phyloP scores from a whole-genome alignment of 1,139 yeast species.

The Geotrichum candidum region DNA sequence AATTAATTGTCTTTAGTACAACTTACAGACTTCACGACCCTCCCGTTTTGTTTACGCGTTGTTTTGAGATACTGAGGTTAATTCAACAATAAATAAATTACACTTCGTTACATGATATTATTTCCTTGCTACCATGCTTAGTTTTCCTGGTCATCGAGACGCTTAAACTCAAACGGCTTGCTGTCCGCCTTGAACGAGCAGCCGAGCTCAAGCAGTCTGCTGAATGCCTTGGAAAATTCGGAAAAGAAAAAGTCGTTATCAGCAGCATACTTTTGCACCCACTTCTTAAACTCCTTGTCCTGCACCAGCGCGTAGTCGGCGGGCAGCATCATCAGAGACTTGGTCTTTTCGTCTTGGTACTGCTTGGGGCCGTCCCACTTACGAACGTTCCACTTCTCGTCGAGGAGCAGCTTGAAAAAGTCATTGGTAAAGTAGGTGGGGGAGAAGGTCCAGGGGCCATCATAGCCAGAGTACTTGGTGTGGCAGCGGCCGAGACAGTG shows the following conservation, averaged over 20 bases:
- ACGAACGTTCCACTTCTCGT: constrained; percentile 66
- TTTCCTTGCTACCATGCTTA: too few species aligned
- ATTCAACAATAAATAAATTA: not conserved
- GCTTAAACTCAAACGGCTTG: constrained; percentile 49
- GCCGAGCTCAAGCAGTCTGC: constrained; percentile 69
- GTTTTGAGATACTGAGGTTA: not conserved
- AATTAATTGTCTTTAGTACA: too few species aligned
- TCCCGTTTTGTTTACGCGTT: too few species aligned
- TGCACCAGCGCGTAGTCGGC: constrained; percentile 71
- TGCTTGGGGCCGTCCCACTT: constrained; percentile 78
- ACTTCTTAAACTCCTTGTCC: constrained; percentile 57
- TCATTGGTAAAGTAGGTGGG: constrained; percentile 61
- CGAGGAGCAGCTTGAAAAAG: constrained; percentile 57
- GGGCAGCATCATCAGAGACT: constrained; percentile 85
- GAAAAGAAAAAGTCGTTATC: constrained; percentile 64
- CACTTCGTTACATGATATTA: not conserved
- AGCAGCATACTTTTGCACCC: constrained; percentile 65
- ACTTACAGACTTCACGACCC: too few species aligned
- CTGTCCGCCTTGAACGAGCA: constrained; percentile 47
- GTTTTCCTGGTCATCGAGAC: constrained; percentile 35
- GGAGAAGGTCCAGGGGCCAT: constrained; percentile 94
- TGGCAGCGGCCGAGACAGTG: constrained; percentile 79
- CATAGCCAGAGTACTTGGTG: constrained; percentile 56
- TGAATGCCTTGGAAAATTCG: constrained; percentile 66
- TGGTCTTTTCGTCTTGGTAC: constrained; percentile 64